Evolutionary conservation across 2,329 filamentous ascomycete genomes (phyloP), one percentile per base, ranked within the genome.

Genomic region (Trichoderma citrinoviride): DNA sequence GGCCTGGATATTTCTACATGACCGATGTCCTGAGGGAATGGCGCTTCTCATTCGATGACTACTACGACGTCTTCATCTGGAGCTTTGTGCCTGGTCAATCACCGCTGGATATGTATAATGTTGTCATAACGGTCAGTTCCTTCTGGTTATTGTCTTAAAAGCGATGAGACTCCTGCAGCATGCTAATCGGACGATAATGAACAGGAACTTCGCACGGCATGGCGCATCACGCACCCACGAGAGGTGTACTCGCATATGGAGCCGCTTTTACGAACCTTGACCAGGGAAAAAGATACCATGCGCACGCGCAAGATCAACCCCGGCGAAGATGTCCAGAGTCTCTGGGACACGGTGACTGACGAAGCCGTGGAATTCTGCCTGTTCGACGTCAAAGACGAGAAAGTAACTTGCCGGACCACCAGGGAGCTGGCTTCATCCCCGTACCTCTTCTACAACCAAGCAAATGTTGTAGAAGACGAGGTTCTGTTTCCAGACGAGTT

Each of bases 41-140:
- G 73, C 68, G 69, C 0, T 72, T 73, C 44, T 66, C 68, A 2
- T 74, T 74, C 29, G 44, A 71, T 2, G 72, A 74, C 49, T 73
- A 72, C 27, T 73, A 73, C 21, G 72, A 74, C 44, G 65, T 74
- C 21, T 73, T 66, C 23, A 69, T 74, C 33, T 74, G 72, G 71
- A 69, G 72, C 25, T 71, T 74, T 62, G 68, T 66, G 0, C 72
- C 73, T 14, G 62, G 67, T 3, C 57, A 72, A 3, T 21, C 66
- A 1, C 43, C 54, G 0, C 61, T 68, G 25, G 50, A 65, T 0
- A 49, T 68, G 29, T 74, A 71, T 37, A 73, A 73, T 41, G 46
- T 61, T 1, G 46, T 69, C 0, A 54, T 72, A 3, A 53, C 61
- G 19, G 72, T 71, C 3, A 37, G 33, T 37, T 1, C 12, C 33